phyloP scores from a whole-genome alignment of 2,329 filamentous ascomycete species.

The Emericellopsis atlantica region DNA sequence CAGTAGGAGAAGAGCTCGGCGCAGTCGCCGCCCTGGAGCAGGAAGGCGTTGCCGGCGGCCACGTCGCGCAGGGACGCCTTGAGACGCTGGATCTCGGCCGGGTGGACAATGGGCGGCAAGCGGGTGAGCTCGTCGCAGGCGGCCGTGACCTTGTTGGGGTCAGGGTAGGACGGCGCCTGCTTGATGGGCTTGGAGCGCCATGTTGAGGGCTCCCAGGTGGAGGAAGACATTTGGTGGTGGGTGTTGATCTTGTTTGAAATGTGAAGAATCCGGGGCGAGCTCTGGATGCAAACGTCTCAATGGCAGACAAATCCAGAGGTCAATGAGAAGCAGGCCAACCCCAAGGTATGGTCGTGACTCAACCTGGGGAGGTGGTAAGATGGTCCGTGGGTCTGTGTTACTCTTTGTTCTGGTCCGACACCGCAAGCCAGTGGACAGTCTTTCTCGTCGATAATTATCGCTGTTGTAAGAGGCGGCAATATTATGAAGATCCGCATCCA shows the following conservation, averaged over 20 bases:
- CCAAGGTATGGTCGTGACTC: no score
- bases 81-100: slow-evolving; percentile 67
- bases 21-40: slow-evolving; percentile 93
- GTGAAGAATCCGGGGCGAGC: no score
- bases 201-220: slow-evolving; percentile 46
- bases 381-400: no score
- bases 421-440: no score
- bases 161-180: slow-evolving; percentile 59
- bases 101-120: slow-evolving; percentile 69
- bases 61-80: slow-evolving; percentile 73
- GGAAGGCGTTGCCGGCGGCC: slow-evolving; percentile 79
- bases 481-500: no score
- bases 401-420: no score
- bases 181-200: slow-evolving; percentile 73
- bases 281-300: no score
- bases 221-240: no score
- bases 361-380: no score
- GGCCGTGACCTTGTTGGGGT: slow-evolving; percentile 43
- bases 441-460: background rate
- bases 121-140: slow-evolving; percentile 52
- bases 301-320: no score
- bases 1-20: slow-evolving; percentile 98
- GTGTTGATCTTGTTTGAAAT: no score
- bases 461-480: background rate
- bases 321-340: no score